phyloP scores from a whole-genome alignment of 129 eudicot species.

The Silybum marianum region DNA sequence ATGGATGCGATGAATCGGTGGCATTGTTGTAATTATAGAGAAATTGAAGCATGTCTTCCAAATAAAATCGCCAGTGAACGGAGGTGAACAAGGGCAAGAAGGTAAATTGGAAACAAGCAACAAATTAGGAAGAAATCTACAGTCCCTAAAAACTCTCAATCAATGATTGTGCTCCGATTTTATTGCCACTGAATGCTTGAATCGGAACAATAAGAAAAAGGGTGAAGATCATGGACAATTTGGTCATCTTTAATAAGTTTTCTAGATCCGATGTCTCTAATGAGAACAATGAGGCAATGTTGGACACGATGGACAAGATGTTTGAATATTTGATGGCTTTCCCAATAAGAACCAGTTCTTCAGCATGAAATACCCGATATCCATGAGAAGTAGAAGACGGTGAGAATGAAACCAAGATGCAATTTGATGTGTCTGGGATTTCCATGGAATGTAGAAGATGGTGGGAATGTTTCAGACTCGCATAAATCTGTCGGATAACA shows the following conservation, averaged over 20 bases:
- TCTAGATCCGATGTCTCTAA: slow-evolving; percentile 3
- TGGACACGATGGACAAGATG: slow-evolving; percentile 64
- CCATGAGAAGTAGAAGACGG: slow-evolving; percentile 75
- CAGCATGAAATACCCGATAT: slow-evolving; percentile 43
- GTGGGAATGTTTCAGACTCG: slow-evolving; percentile 46
- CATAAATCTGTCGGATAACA: slow-evolving; percentile 27
- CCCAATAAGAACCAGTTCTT: slow-evolving; percentile 29
- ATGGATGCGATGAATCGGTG: too few species aligned
- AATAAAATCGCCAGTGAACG: too few species aligned
- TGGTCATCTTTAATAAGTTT: slow-evolving; percentile 13
- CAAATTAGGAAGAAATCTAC: too few species aligned
- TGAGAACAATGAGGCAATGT: slow-evolving; percentile 75
- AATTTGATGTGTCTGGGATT: slow-evolving; percentile 81
- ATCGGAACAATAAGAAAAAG: too few species aligned
- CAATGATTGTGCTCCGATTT: too few species aligned
- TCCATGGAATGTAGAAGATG: slow-evolving; percentile 65
- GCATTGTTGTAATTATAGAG: too few species aligned
- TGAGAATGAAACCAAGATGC: slow-evolving; percentile 67
- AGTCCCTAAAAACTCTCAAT: too few species aligned
- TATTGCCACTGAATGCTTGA: too few species aligned
- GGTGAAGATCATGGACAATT: too few species aligned
- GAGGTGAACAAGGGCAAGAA: too few species aligned
- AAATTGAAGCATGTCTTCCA: too few species aligned
- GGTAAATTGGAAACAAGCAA: too few species aligned
- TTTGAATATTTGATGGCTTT: slow-evolving; percentile 59